phyloP scores from a whole-genome alignment of 495 filamentous ascomycete genomes.

The Penicillium herquei region DNA sequence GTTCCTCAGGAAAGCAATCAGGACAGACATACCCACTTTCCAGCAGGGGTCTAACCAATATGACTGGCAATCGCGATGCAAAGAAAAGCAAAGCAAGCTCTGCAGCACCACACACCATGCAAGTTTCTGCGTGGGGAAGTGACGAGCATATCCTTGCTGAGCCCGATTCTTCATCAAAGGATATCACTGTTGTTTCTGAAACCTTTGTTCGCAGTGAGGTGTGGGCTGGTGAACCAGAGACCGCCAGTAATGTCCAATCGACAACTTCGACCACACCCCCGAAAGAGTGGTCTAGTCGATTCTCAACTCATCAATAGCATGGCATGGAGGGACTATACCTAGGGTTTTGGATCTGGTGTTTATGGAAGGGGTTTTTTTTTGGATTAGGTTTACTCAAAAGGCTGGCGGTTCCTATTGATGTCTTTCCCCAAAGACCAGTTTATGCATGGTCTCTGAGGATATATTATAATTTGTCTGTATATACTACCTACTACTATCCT shows the following conservation, averaged over 20 bases:
- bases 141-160: conserved; percentile 29
- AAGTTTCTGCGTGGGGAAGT: conserved; percentile 27
- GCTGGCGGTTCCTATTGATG: too few relatives aligned
- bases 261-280: conserved; percentile 8
- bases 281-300: conserved; percentile 11
- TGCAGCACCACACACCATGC: conserved; percentile 14
- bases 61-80: conserved; percentile 10
- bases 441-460: too few relatives aligned
- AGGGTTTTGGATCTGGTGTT: neutral
- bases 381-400: too few relatives aligned
- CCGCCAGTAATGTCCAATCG: too few relatives aligned
- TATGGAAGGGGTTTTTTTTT: neutral
- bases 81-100: conserved; percentile 15
- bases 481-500: too few relatives aligned
- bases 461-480: too few relatives aligned
- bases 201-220: conserved; percentile 29
- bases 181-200: conserved; percentile 35
- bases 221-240: conserved; percentile 4
- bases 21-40: conserved; percentile 21
- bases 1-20: conserved; percentile 18
- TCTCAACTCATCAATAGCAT: neutral
- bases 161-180: conserved; percentile 10
- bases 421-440: too few relatives aligned
- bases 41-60: conserved; percentile 12
- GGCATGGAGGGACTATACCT: neutral